Evolutionary conservation across 768 basidiomycete genomes (phyloP), one percentile per base, ranked within the genome.

Genomic region (Chalciporus piperatus): DNA sequence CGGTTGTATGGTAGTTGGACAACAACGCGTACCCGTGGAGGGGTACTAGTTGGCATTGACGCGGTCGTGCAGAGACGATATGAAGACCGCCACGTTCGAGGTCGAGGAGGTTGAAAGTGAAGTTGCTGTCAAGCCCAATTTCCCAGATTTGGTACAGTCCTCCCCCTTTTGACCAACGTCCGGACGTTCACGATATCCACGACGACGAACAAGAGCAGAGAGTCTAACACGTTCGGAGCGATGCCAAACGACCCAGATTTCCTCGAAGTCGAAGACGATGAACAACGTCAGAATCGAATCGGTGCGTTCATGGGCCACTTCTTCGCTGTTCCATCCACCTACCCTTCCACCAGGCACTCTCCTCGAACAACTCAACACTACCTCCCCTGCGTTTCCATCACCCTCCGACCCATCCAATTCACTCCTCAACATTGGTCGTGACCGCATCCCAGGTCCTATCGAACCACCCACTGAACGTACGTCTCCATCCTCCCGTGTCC

Each of bases 1-100:
- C 89, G 79, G 64, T 89, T 83, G 66, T 81, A 87, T 3, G 91
- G 91, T 13, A 93, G 71, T 48, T 88, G 79, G 37, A 93, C 84
- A 27, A 93, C 83, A 20, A 93, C 84, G 43, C 91, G 84, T 19
- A 87, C 72, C 44, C 68, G 67, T 6, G 72, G 69, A 40, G 58
- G 51, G 5, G 57, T 45, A 6, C 35, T 37, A 5, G 14, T 37
- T 4, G 61, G 48, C 70, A 67, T 71, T 48, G 32, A 35, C 32
- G 32, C 12, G 42, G 40, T 45, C 32, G 43, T 20, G 39, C 11
- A 33, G 25, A 28, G 16, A 13, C 11, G 33, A 13, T n/a, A n/a
- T n/a, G n/a, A n/a, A n/a, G n/a, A n/a, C n/a, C 45, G 47, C 25
- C 27, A 30, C 33, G 33, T 44, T 27, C 47, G 41, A 38, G n/a